Evolutionary conservation across 768 basidiomycete species (phyloP).

Genomic region (Termitomyces sp.): DNA sequence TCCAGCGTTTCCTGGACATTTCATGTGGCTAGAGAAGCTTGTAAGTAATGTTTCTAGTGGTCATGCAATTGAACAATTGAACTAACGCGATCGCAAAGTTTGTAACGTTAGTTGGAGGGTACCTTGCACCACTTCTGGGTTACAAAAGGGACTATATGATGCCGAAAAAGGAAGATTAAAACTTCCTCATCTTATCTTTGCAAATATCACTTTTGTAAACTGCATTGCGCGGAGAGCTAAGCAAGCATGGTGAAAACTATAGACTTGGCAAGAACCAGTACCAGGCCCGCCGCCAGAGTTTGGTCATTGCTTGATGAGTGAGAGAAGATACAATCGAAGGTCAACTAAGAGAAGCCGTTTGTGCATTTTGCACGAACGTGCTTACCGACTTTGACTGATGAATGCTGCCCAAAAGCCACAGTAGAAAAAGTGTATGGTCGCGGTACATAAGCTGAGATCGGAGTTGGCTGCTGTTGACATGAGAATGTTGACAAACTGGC

Average conservation of each 20-base stretch:
- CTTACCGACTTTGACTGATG: neutral
- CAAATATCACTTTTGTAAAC: neutral
- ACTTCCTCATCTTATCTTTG: neutral
- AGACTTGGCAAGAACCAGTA: neutral
- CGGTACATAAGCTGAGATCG: neutral
- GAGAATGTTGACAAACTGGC: neutral
- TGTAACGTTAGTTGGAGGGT: neutral
- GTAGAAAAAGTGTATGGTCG: neutral
- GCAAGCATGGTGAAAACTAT: neutral
- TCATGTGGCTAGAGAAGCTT: constrained; percentile 22
- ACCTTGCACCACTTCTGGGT: neutral
- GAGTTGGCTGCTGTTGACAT: neutral
- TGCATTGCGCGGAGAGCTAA: neutral
- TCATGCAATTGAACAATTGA: neutral
- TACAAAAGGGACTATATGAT: neutral
- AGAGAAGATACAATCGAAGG: too few relatives aligned
- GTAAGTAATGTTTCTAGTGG: constrained; percentile 12
- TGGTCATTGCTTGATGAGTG: too few relatives aligned
- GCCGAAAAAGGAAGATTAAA: neutral
- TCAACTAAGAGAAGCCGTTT: neutral
- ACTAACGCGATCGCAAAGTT: neutral
- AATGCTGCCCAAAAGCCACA: neutral
- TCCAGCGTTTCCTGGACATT: constrained; percentile 19
- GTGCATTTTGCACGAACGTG: neutral
- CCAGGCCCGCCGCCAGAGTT: too few relatives aligned